These are phyloP conservation scores for Neotropicomus parvogracilis DNA, from an alignment of 1,284 basidiomycete species.

Conservation along the genomic window DNA sequence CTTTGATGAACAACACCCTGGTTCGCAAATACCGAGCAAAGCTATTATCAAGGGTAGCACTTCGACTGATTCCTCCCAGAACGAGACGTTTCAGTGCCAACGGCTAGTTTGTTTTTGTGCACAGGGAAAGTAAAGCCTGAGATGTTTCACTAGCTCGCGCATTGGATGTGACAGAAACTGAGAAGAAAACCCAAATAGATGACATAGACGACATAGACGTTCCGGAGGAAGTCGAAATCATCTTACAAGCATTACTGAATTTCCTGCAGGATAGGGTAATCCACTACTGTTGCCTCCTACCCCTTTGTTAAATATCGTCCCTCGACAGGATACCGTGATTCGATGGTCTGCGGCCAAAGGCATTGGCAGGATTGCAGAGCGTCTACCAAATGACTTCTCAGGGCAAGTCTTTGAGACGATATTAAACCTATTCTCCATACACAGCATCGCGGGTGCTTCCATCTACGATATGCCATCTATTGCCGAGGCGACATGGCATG, in stretches of 20 bases:
- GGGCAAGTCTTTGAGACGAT: slow-evolving; percentile 81
- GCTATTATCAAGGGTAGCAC: slow-evolving; percentile 57
- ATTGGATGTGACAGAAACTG: slow-evolving; percentile 16
- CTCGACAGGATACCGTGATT: slow-evolving; percentile 82
- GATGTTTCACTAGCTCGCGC: slow-evolving; percentile 20
- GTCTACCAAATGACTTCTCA: slow-evolving; percentile 73
- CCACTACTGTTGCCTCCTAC: slow-evolving; percentile 1
- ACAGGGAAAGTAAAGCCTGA: slow-evolving; percentile 9
- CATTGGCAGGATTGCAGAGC: slow-evolving; percentile 79
- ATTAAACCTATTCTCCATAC: slow-evolving; percentile 65
- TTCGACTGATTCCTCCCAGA: slow-evolving; percentile 59
- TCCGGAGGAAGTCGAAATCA: slow-evolving; percentile 75
- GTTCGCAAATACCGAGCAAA: slow-evolving; percentile 68
- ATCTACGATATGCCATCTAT: slow-evolving; percentile 71
- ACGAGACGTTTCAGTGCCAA: slow-evolving; percentile 37
- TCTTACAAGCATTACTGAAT: slow-evolving; percentile 73
- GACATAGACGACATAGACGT: slow-evolving; percentile 61
- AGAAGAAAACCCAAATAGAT: slow-evolving; percentile 1
- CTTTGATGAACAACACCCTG: slow-evolving; percentile 54
- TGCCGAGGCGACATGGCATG: slow-evolving; percentile 91
- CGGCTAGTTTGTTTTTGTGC: slow-evolving; percentile 20
- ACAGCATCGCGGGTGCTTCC: slow-evolving; percentile 55
- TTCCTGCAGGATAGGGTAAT: slow-evolving; percentile 80
- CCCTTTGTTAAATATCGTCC: not conserved
- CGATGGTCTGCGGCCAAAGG: slow-evolving; percentile 96